A percentile compares a stretch with the other conserved stretches of the same genome.
phyloP scores from a whole-genome alignment of 1,139 yeast genomes.

The Suhomyces kunorum region DNA sequence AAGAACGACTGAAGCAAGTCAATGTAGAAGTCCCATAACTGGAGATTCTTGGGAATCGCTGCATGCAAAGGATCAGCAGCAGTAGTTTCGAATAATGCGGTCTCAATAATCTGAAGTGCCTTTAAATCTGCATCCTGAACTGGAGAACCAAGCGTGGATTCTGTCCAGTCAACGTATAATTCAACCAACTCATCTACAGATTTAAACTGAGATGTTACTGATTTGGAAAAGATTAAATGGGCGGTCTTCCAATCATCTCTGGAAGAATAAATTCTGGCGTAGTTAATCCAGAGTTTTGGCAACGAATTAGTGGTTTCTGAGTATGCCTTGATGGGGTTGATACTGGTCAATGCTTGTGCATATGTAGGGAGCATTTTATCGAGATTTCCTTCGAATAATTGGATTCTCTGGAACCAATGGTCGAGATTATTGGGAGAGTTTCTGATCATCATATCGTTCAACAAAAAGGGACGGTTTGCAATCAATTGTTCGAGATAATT shows the following conservation, averaged over 20 bases:
- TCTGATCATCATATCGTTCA: slow-evolving; percentile 67
- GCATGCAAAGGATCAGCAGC: slow-evolving; percentile 35
- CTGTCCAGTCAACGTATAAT: slow-evolving; percentile 75
- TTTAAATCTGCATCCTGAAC: slow-evolving; percentile 45
- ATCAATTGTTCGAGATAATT: slow-evolving; percentile 57
- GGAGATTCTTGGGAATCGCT: slow-evolving; percentile 59
- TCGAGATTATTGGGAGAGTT: slow-evolving; percentile 63
- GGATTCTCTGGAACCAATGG: slow-evolving; percentile 67
- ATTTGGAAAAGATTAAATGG: slow-evolving; percentile 60
- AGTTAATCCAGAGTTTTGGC: slow-evolving; percentile 66
- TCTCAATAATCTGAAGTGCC: slow-evolving; percentile 55
- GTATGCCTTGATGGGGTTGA: slow-evolving; percentile 61
- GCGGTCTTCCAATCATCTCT: slow-evolving; percentile 61
- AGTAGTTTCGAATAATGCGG: slow-evolving; percentile 37
- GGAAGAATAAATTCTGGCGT: slow-evolving; percentile 64
- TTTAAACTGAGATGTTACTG: slow-evolving; percentile 70
- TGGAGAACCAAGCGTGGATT: slow-evolving; percentile 45
- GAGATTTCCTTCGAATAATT: slow-evolving; percentile 39
- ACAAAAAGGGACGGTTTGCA: slow-evolving; percentile 52
- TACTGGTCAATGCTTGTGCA: slow-evolving; percentile 64
- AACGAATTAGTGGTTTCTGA: slow-evolving; percentile 36
- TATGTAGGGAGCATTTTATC: slow-evolving; percentile 55
- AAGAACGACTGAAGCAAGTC: slow-evolving; percentile 70
- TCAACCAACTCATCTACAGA: slow-evolving; percentile 64
- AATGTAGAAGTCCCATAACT: slow-evolving; percentile 72